phyloP scores from a whole-genome alignment of 495 filamentous ascomycete genomes.

The Xanthoparmelia taractica region DNA sequence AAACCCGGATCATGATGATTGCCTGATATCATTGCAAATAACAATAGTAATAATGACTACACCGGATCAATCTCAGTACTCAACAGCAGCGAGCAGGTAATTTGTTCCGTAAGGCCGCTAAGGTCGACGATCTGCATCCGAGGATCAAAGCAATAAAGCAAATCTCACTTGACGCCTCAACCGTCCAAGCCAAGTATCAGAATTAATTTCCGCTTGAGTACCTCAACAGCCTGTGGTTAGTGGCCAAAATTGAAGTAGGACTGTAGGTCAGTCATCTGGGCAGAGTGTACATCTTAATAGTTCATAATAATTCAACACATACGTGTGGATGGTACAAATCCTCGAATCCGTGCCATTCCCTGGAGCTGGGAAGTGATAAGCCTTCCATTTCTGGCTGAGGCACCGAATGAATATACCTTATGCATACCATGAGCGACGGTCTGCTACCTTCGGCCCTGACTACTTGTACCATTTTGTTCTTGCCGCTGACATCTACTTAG shows the following conservation, averaged over 20 bases:
- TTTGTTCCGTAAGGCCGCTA: constrained; percentile 18
- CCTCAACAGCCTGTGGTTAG: too few species aligned
- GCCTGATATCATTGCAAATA: too few species aligned
- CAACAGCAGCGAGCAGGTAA: constrained; percentile 4
- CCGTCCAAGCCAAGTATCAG: constrained; percentile 11
- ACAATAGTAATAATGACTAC: too few species aligned
- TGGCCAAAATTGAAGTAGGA: too few species aligned
- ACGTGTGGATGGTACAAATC: too few species aligned
- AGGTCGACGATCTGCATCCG: constrained; percentile 13
- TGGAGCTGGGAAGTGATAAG: background rate
- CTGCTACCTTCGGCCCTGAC: background rate
- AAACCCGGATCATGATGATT: too few species aligned
- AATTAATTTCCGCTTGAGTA: constrained; percentile 20
- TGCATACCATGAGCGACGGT: background rate
- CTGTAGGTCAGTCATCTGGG: too few species aligned
- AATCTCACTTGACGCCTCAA: constrained; percentile 21
- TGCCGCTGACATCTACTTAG: background rate
- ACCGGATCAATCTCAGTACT: too few species aligned
- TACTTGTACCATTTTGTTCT: background rate
- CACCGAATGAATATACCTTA: background rate
- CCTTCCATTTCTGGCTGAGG: background rate
- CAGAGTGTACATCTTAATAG: too few species aligned
- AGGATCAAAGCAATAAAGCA: constrained; percentile 14
- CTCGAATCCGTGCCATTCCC: too few species aligned
- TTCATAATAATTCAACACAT: too few species aligned